phyloP scores from a whole-genome alignment of 2,329 filamentous ascomycete species.

The Lasiodiplodia theobromae region DNA sequence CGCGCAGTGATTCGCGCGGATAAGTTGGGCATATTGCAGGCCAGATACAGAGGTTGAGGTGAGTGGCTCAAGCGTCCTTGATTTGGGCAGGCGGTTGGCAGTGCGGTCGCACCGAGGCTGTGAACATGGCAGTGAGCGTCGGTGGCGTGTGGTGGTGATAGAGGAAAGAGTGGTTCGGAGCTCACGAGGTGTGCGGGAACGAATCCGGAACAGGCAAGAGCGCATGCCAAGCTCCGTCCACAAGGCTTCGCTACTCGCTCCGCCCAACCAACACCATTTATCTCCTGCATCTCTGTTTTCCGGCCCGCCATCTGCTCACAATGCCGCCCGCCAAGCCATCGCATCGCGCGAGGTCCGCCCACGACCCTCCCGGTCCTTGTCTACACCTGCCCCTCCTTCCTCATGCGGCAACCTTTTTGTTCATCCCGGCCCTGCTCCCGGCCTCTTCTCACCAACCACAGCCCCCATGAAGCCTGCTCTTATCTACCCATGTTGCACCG shows the following conservation, averaged over 20 bases:
- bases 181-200: background rate
- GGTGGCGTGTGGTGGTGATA: background rate
- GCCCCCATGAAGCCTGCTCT: background rate
- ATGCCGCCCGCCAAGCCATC: conserved; percentile 15
- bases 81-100: conserved; percentile 2
- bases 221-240: conserved; percentile 17
- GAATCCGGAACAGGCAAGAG: background rate
- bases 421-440: background rate
- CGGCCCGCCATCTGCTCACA: background rate
- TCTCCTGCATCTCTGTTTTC: background rate
- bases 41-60: background rate
- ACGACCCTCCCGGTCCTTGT: background rate
- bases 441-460: background rate
- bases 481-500: background rate
- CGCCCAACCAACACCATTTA: conserved; percentile 4
- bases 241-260: conserved; percentile 2
- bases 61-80: background rate
- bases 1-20: conserved; percentile 17
- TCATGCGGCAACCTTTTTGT: background rate
- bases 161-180: background rate
- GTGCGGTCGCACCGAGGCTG: background rate
- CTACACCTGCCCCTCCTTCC: background rate
- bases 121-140: background rate
- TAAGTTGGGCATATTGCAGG: background rate
- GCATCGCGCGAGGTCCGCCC: background rate